Percentiles rank a stretch among this genome's conserved stretches.
Conservation (phyloP, 768 basidiomycete species). For the Pisolithus sp. region DNA sequence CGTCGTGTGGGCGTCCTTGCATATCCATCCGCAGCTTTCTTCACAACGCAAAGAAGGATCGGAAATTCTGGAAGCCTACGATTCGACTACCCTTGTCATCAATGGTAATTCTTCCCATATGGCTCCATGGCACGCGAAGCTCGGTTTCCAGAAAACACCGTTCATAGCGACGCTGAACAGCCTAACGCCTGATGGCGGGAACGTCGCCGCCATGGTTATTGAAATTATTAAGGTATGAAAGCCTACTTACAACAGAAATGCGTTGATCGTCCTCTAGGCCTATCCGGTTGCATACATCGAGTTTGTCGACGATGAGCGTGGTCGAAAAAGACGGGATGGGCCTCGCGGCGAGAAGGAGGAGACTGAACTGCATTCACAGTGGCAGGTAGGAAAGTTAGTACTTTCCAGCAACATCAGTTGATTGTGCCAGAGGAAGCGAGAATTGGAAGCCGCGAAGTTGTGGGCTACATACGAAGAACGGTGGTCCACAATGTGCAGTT, state of each 20-base stretch:
- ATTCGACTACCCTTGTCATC: conserved; percentile 57
- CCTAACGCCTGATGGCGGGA: conserved; percentile 76
- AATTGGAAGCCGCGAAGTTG: conserved; percentile 53
- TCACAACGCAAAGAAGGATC: conserved; percentile 68
- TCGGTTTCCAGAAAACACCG: conserved; percentile 67
- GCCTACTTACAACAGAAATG: background rate
- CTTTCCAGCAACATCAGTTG: background rate
- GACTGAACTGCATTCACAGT: conserved; percentile 46
- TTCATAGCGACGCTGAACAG: conserved; percentile 74
- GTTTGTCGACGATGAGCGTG: conserved; percentile 43
- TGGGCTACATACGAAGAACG: conserved; percentile 52
- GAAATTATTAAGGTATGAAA: conserved; percentile 54
- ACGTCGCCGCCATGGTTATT: conserved; percentile 68
- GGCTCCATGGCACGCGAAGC: conserved; percentile 80
- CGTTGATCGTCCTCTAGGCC: conserved; percentile 31
- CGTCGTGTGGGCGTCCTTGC: background rate
- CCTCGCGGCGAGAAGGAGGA: conserved; percentile 73
- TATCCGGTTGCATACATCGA: conserved; percentile 81
- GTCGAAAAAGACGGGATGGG: conserved; percentile 46
- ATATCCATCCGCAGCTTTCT: conserved; percentile 43
- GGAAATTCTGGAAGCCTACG: conserved; percentile 78
- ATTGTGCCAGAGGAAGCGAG: conserved; percentile 45
- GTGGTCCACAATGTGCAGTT: conserved; percentile 45
- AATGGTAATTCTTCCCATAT: conserved; percentile 83
- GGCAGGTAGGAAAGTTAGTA: conserved; percentile 51